Evolutionary conservation across 257 asterid species (phyloP).

Genomic region (Solanum chiquidenum): DNA sequence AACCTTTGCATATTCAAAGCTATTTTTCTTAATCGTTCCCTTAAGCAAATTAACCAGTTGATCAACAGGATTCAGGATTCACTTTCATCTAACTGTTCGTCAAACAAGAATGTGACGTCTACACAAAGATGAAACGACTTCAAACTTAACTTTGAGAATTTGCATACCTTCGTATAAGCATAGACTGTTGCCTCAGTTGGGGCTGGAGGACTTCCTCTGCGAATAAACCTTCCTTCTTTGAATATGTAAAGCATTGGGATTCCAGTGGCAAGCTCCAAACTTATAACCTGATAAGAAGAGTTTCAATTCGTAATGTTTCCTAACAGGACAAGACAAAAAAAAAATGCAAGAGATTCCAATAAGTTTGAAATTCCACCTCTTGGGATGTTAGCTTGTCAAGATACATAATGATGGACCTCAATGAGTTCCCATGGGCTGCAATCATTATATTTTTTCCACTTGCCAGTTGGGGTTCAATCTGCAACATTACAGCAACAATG

Average conservation of each 20-base stretch:
- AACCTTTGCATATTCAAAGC: background rate
- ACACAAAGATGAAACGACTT: background rate
- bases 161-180: slow-evolving; percentile 89
- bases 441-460: slow-evolving; percentile 83
- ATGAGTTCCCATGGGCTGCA: slow-evolving; percentile 96
- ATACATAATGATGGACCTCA: slow-evolving; percentile 96
- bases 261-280: slow-evolving; percentile 93
- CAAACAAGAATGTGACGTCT: background rate
- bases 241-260: slow-evolving; percentile 95
- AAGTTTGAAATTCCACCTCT: slow-evolving; percentile 44
- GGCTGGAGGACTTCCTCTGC: slow-evolving; percentile 94
- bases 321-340: background rate
- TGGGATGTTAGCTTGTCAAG: slow-evolving; percentile 90
- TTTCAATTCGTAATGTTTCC: background rate
- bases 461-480: slow-evolving; percentile 80
- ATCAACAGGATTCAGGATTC: background rate
- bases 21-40: background rate
- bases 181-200: slow-evolving; percentile 83
- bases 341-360: background rate
- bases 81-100: background rate
- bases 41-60: background rate
- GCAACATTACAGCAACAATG: slow-evolving; percentile 19
- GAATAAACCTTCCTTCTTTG: slow-evolving; percentile 75
- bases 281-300: slow-evolving; percentile 55
- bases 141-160: background rate